Evolutionary conservation across 805 yeast genomes (phyloP).

Genomic region (Komagataella mondaviorum): DNA sequence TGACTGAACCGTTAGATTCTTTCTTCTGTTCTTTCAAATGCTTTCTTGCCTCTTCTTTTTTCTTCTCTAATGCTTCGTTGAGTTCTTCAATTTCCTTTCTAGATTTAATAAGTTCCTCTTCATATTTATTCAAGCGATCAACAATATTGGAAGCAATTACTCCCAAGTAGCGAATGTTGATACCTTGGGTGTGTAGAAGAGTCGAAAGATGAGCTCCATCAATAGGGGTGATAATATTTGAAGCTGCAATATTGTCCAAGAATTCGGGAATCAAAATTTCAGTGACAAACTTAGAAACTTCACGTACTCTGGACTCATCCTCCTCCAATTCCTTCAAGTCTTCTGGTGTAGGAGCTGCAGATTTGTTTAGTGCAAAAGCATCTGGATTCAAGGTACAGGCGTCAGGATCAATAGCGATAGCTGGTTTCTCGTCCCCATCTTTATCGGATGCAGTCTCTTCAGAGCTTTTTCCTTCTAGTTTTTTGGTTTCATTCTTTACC

Average conservation of each 20-base stretch:
- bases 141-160: slow-evolving; percentile 27
- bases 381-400: slow-evolving; percentile 67
- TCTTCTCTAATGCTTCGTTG: slow-evolving; percentile 8
- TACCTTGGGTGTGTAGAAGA: slow-evolving; percentile 66
- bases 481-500: slow-evolving; percentile 35
- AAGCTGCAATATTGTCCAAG: slow-evolving; percentile 38
- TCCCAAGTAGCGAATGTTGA: slow-evolving; percentile 84
- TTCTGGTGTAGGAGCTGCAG: slow-evolving; percentile 22
- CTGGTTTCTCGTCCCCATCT: slow-evolving; percentile 27
- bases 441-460: slow-evolving; percentile 9
- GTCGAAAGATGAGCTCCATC: slow-evolving; percentile 70
- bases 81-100: slow-evolving; percentile 10
- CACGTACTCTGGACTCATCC: slow-evolving; percentile 58
- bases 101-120: background rate
- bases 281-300: slow-evolving; percentile 51
- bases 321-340: slow-evolving; percentile 20
- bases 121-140: slow-evolving; percentile 5
- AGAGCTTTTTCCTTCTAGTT: slow-evolving; percentile 13
- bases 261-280: slow-evolving; percentile 49
- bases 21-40: slow-evolving; percentile 10
- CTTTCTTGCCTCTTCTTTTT: slow-evolving; percentile 12
- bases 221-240: slow-evolving; percentile 45
- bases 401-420: slow-evolving; percentile 37
- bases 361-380: slow-evolving; percentile 38
- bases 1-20: slow-evolving; percentile 12